Conservation (phyloP, 805 yeast genomes). For the Schizosaccharomyces cryophilus region DNA sequence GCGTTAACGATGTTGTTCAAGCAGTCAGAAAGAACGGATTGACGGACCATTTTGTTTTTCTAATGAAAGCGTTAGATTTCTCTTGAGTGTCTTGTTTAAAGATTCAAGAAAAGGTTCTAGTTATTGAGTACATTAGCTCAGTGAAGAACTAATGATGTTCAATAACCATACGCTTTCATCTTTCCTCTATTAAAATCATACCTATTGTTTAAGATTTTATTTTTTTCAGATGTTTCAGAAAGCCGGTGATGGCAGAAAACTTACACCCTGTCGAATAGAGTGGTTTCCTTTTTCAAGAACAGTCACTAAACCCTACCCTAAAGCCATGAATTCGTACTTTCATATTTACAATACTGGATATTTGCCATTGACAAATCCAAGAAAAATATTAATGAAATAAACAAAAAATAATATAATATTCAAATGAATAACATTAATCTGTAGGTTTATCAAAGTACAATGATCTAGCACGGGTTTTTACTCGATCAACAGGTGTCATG, state of each 20-base stretch:
- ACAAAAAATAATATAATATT: neutral
- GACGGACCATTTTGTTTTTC: slow-evolving; percentile 53
- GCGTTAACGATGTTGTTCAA: slow-evolving; percentile 95
- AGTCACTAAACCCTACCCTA: neutral
- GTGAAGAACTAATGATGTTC: neutral
- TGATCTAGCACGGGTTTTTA: neutral
- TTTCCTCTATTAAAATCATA: neutral
- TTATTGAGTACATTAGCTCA: neutral
- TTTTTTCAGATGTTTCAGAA: neutral
- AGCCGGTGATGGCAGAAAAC: neutral
- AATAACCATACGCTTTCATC: neutral
- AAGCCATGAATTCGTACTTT: no score
- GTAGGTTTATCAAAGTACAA: neutral
- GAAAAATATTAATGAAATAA: no score
- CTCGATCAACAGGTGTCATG: neutral
- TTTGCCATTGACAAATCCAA: no score
- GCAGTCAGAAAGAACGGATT: slow-evolving; percentile 96
- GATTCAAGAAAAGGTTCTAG: neutral
- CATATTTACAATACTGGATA: no score
- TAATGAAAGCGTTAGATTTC: neutral
- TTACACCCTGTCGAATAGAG: neutral
- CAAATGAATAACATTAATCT: neutral
- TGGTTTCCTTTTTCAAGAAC: neutral
- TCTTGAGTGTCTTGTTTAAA: neutral
- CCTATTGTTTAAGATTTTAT: neutral